Conservation (phyloP, 2,329 filamentous ascomycete genomes). For the Calonectria henricotiae region DNA sequence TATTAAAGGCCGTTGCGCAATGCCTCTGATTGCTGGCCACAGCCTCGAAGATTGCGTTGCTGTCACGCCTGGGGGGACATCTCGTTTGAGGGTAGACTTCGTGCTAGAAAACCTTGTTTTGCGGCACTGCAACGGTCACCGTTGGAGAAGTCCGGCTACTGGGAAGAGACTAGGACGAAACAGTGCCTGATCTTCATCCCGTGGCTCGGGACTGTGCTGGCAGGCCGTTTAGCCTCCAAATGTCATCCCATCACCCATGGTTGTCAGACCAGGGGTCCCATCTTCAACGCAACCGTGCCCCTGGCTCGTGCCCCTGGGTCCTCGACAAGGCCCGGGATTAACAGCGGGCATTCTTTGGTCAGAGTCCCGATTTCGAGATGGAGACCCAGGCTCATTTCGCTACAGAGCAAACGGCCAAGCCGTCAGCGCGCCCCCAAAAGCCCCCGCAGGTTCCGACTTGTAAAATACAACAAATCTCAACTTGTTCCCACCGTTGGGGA, state of each 20-base stretch:
- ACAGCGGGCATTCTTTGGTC: neutral
- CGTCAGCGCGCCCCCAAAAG: neutral
- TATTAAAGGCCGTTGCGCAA: conserved; percentile 18
- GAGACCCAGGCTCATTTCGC: conserved; percentile 11
- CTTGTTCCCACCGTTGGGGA: neutral
- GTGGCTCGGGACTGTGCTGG: neutral
- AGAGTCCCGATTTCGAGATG: conserved; percentile 11
- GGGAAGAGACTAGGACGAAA: conserved; percentile 2
- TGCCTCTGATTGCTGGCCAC: neutral
- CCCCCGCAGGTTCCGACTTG: conserved; percentile 6
- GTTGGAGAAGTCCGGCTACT: conserved; percentile 6
- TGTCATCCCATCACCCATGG: conserved; percentile 10
- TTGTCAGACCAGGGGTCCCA: neutral
- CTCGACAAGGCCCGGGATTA: neutral
- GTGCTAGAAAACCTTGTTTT: conserved; percentile 13
- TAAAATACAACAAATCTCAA: neutral
- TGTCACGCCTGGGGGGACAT: neutral
- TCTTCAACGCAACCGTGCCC: neutral
- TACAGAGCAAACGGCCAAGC: neutral
- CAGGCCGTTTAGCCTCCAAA: neutral
- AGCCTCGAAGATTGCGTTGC: neutral
- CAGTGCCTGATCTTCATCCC: neutral
- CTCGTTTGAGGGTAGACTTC: conserved; percentile 22
- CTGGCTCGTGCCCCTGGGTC: conserved; percentile 8
- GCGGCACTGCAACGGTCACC: conserved; percentile 8